A percentile compares a stretch with the other conserved stretches of the same genome.
These are phyloP conservation scores for Fraxinus velutina DNA, from an alignment of 305 asterid species.

Conservation along the genomic window DNA sequence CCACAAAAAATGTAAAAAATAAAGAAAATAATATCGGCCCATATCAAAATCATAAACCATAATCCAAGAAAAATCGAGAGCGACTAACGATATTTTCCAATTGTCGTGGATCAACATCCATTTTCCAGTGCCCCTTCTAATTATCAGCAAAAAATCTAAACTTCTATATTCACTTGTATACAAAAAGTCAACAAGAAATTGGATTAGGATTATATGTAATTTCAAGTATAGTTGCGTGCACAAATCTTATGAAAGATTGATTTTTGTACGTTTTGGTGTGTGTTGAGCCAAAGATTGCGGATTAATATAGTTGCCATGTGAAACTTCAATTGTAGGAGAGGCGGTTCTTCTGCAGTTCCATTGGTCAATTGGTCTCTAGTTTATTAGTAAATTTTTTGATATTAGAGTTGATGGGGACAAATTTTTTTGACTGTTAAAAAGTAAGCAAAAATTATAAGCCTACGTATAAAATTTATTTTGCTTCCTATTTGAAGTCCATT, in stretches of 20 bases:
- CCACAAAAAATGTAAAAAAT: neutral
- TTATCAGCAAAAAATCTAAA: neutral
- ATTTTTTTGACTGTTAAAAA: too few relatives aligned
- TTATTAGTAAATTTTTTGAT: too few relatives aligned
- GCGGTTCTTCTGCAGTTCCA: neutral
- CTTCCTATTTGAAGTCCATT: too few relatives aligned
- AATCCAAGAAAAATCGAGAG: constrained; percentile 2
- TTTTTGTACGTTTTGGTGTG: neutral
- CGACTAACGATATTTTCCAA: constrained; percentile 54
- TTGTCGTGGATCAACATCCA: constrained; percentile 72
- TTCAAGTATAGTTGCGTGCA: neutral
- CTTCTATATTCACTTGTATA: neutral
- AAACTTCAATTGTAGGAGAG: neutral
- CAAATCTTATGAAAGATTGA: neutral
- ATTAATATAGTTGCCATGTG: neutral
- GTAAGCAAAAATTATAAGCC: too few relatives aligned
- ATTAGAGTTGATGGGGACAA: too few relatives aligned
- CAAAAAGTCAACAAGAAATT: neutral
- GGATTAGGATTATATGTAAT: neutral
- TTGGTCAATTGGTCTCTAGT: neutral
- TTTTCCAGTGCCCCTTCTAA: constrained; percentile 11
- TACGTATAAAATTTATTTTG: too few relatives aligned
- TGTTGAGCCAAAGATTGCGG: neutral
- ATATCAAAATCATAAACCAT: constrained; percentile 12
- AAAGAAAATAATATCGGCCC: constrained; percentile 3